These are phyloP conservation scores for Linderniella brevidens DNA, from an alignment of 257 asterid genomes.

Conservation along the genomic window DNA sequence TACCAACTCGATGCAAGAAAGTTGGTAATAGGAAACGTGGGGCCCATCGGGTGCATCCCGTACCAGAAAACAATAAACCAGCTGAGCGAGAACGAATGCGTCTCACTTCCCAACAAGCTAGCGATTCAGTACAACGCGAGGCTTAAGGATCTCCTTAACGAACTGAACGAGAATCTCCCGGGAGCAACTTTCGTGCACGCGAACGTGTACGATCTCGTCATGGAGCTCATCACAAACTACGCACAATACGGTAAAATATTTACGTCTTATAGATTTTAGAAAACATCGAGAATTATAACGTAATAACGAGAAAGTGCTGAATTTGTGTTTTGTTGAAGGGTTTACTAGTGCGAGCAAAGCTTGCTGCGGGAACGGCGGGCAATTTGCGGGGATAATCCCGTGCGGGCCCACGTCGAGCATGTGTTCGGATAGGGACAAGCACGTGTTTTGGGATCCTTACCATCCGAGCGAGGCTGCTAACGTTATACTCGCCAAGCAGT, in stretches of 20 bases:
- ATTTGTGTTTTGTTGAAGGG: constrained; percentile 30
- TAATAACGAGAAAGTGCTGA: too few relatives aligned
- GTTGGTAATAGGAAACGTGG: constrained; percentile 71
- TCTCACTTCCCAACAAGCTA: constrained; percentile 55
- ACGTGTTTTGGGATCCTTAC: constrained; percentile 90
- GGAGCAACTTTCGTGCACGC: constrained; percentile 73
- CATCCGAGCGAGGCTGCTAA: constrained; percentile 93
- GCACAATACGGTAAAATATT: constrained; percentile 38
- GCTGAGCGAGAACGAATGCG: constrained; percentile 46
- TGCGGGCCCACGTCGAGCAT: constrained; percentile 76
- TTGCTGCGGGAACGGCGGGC: constrained; percentile 90
- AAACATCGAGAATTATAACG: too few relatives aligned
- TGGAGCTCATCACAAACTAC: constrained; percentile 75
- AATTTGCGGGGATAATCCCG: constrained; percentile 72
- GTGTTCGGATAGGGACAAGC: constrained; percentile 56
- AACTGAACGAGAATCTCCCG: constrained; percentile 36
- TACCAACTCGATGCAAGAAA: constrained; percentile 65
- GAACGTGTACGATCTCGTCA: constrained; percentile 71
- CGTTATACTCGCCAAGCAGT: constrained; percentile 58
- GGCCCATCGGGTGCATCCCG: constrained; percentile 94
- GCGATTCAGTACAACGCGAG: constrained; percentile 59
- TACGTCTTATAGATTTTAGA: too few relatives aligned
- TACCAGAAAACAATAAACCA: constrained; percentile 75
- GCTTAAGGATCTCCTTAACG: constrained; percentile 45
- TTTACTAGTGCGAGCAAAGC: constrained; percentile 50